phyloP scores from a whole-genome alignment of 345 rosid genomes.

The Citrus sinensis region DVS_A1.0 CM039169.1:25892501-25893000 shows the following conservation, averaged over 20 bases:
- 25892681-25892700: background rate
- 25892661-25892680: background rate
- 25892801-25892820: background rate
- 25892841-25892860: background rate
- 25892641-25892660: background rate
- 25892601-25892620: background rate
- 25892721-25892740: background rate
- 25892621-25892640: background rate
- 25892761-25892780: too few species aligned
- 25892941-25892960: slow-evolving; percentile 86
- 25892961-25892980: slow-evolving; percentile 61
- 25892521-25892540: background rate
- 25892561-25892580: background rate
- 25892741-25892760: too few species aligned
- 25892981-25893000: background rate
- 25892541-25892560: background rate
- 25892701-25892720: background rate
- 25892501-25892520: background rate
- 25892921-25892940: slow-evolving; percentile 96
- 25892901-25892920: slow-evolving; percentile 93
- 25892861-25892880: background rate
- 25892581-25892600: background rate
- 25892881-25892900: slow-evolving; percentile 79
- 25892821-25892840: background rate
- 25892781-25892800: too few species aligned